Conservation (phyloP, 352 stramenopile species). For the Phytophthora sp. region DNA sequence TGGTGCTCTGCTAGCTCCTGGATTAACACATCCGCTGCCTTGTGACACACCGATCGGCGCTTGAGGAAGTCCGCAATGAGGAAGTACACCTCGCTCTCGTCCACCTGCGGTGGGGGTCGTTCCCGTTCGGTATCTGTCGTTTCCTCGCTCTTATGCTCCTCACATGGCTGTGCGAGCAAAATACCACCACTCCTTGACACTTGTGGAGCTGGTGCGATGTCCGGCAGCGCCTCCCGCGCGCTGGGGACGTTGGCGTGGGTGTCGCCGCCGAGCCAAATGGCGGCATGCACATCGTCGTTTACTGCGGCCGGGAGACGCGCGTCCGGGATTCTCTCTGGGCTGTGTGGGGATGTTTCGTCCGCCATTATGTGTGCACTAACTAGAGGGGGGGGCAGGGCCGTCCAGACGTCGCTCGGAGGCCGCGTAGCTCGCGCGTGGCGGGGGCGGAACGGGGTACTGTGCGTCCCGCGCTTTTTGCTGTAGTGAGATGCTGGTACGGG, state of each 20-base stretch:
- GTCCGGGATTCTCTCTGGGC: conserved; percentile 12
- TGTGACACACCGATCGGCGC: conserved; percentile 62
- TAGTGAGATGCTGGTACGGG: conserved; percentile 9
- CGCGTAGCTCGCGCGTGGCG: conserved; percentile 14
- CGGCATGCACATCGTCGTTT: conserved; percentile 13
- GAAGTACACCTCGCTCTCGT: conserved; percentile 80
- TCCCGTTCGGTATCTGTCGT: conserved; percentile 7
- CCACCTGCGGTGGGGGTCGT: conserved; percentile 7
- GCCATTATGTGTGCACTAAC: conserved; percentile 19
- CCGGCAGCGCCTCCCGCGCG: conserved; percentile 26
- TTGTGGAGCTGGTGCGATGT: conserved; percentile 17
- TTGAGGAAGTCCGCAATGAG: conserved; percentile 88
- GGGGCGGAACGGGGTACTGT: no score
- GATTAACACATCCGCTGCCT: conserved; percentile 71
- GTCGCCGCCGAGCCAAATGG: conserved; percentile 12
- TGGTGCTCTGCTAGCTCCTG: conserved; percentile 65
- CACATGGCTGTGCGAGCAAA: conserved; percentile 3
- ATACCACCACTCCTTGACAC: background rate
- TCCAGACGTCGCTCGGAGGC: background rate
- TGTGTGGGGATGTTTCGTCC: conserved; percentile 19
- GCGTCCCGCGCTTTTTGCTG: conserved; percentile 32
- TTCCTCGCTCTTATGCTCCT: conserved; percentile 22
- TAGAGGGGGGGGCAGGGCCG: background rate
- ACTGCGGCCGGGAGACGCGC: background rate
- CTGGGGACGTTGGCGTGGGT: background rate